These are phyloP conservation scores for Clavispora carvajalis DNA, from an alignment of 805 yeast species.

Conservation along the genomic window DNA sequence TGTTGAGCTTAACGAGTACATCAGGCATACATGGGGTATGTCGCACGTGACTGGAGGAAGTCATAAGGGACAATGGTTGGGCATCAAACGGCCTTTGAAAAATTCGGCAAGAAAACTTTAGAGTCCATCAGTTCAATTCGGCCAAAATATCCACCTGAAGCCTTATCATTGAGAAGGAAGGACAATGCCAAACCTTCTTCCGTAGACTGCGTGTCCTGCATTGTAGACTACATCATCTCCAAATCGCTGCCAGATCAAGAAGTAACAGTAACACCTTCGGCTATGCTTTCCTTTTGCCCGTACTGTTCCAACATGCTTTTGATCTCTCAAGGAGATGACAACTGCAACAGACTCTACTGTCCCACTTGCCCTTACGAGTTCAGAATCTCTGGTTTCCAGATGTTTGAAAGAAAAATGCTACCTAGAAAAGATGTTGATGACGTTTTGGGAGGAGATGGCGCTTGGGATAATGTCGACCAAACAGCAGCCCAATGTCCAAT, in stretches of 20 bases:
- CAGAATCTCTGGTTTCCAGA: conserved; percentile 75
- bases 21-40: too few species aligned
- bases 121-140: too few species aligned
- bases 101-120: too few species aligned
- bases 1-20: too few species aligned
- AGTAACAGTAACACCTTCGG: not conserved
- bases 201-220: not conserved
- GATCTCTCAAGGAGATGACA: conserved; percentile 51
- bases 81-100: too few species aligned
- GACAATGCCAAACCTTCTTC: too few species aligned
- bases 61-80: too few species aligned
- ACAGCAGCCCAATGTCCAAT: conserved; percentile 89
- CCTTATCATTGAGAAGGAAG: too few species aligned
- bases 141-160: too few species aligned
- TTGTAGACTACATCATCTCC: not conserved
- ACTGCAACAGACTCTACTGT: conserved; percentile 70
- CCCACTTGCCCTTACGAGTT: conserved; percentile 95
- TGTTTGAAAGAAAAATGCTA: conserved; percentile 78
- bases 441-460: conserved; percentile 93
- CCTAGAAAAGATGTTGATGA: conserved; percentile 92
- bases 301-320: conserved; percentile 88
- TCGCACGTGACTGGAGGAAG: too few species aligned
- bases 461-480: conserved; percentile 99
- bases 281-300: conserved; percentile 93
- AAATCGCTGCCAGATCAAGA: not conserved